phyloP scores from a whole-genome alignment of 2,329 filamentous ascomycete species.

The Venturia oleaginea region DNA sequence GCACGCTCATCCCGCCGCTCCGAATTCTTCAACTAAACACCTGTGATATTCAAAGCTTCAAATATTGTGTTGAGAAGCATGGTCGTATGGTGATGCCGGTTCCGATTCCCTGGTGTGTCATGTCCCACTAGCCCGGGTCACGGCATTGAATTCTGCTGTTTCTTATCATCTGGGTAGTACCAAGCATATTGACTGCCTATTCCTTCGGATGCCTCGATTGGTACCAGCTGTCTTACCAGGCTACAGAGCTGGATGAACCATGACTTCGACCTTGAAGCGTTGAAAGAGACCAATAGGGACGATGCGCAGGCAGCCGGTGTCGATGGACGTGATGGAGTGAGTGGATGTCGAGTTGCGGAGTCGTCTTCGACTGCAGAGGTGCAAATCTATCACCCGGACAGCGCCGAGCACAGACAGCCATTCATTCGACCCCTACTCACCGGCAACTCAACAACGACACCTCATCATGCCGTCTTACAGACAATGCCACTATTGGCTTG shows the following conservation, averaged over 20 bases:
- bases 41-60: not conserved
- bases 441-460: not conserved
- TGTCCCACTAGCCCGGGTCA: not conserved
- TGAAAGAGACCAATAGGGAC: not conserved
- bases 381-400: not conserved
- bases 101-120: not conserved
- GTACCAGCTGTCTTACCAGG: not conserved
- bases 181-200: not conserved
- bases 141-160: not conserved
- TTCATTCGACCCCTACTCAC: not conserved
- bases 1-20: not conserved
- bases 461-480: not conserved
- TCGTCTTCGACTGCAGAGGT: not conserved
- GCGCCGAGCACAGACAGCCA: not conserved
- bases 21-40: not conserved
- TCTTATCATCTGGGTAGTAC: not conserved
- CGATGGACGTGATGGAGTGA: not conserved
- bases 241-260: not conserved
- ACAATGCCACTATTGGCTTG: not conserved
- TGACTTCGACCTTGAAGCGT: not conserved
- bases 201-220: not conserved
- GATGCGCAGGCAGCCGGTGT: not conserved
- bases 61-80: not conserved
- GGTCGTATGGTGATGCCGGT: not conserved
- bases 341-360: not conserved